phyloP scores from a whole-genome alignment of 768 basidiomycete genomes.

The Amanita fuliginea region DNA sequence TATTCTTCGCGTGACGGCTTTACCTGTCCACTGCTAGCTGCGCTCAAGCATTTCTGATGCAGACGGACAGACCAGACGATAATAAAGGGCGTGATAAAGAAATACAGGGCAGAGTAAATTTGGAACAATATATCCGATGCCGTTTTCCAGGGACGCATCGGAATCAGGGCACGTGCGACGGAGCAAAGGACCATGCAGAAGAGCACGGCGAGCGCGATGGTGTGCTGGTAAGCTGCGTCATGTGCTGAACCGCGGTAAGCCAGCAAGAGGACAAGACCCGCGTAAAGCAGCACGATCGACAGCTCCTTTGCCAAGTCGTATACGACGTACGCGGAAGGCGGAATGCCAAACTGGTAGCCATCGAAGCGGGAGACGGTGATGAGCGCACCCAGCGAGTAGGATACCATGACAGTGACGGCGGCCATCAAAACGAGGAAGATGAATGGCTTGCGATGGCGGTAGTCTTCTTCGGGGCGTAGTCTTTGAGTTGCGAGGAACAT shows the following conservation, averaged over 20 bases:
- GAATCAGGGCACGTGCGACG: not conserved
- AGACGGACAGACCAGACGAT: not conserved
- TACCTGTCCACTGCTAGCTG: not conserved
- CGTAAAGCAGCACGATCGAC: not conserved
- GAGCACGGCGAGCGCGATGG: not conserved
- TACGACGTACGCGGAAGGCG: not conserved
- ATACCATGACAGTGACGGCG: not conserved
- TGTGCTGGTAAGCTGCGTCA: not conserved
- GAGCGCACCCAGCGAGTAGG: not conserved
- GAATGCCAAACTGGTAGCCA: not conserved
- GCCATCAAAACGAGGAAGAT: not conserved
- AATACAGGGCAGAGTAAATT: not conserved
- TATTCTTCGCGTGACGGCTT: not conserved
- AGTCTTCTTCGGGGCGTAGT: not conserved
- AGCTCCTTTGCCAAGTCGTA: not conserved
- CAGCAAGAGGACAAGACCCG: not conserved
- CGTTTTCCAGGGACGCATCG: not conserved
- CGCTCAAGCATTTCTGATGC: not conserved
- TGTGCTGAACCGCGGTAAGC: not conserved
- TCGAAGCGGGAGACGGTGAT: not conserved
- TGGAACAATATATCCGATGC: not conserved
- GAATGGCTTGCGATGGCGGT: not conserved
- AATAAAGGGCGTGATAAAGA: not conserved
- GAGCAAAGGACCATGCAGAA: not conserved
- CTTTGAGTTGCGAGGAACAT: not conserved